Evolutionary conservation across 73 alveolate genomes (phyloP).

Genomic region (Tetrahymena elliotti): DNA sequence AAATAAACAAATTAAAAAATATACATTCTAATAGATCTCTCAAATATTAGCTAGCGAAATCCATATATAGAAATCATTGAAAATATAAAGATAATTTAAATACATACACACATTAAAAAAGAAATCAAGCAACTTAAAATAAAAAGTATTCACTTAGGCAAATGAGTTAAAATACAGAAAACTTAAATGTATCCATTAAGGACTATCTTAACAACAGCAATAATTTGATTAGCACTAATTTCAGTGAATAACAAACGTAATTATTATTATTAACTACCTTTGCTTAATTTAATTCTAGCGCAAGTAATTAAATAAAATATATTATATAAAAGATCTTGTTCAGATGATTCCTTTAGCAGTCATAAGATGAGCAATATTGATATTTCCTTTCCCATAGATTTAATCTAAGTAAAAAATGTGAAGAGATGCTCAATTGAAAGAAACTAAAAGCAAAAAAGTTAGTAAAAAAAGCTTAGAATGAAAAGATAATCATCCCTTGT

Average conservation of each 20-base stretch:
- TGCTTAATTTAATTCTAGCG: neutral
- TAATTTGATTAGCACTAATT: neutral
- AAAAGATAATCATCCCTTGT: neutral
- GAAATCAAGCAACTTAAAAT: neutral
- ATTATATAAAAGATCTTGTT: neutral
- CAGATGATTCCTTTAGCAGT: neutral
- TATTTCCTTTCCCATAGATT: neutral
- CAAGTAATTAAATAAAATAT: neutral
- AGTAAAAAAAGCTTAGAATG: neutral
- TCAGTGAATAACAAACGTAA: neutral
- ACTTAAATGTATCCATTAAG: neutral
- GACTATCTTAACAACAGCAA: neutral
- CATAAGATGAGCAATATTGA: neutral
- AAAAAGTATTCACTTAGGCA: neutral
- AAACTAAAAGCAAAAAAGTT: neutral
- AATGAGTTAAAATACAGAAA: neutral
- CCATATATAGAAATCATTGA: neutral
- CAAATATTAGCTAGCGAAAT: neutral
- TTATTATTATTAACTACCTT: neutral
- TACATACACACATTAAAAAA: neutral
- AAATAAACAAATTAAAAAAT: too few species aligned
- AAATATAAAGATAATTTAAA: neutral
- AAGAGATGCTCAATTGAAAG: neutral
- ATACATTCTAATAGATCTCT: neutral
- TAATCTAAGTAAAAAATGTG: neutral